Evolutionary conservation across 257 asterid genomes (phyloP), one percentile per base, ranked within the genome.

Genomic region (Linderniella brevidens): DNA sequence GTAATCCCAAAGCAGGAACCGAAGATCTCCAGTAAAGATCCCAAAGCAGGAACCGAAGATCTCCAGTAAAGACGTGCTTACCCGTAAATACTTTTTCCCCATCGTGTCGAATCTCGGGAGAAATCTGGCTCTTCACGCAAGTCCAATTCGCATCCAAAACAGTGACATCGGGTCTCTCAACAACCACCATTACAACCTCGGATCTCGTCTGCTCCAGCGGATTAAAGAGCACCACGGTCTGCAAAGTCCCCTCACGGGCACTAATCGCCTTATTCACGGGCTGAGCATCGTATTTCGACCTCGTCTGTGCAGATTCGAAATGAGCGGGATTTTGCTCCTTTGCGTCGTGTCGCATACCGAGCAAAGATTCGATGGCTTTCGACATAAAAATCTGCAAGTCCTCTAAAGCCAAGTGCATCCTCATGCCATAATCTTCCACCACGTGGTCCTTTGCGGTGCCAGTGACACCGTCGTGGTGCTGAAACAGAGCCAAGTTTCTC

Each of bases 401-500:
- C 12, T 76, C 81, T 68, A 85, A 63, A 64, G 93, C 92, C 67
- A 79, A 55, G 64, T 85, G 85, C 99, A 90, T 90, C 41, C 94
- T 71, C n/a, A 62, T 66, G 43, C 96, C 99, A 43, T 90, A 90
- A 65, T 90, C 99, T 61, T 71, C 70, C 45, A 85, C 88, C 49
- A 90, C 99, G 18, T 90, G 96, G 60, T 90, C 94, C 67, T 79
- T 85, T 7, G 92, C 96, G 10, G 99, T 85, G 49, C 99, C 96
- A 48, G 99, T 90, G 53, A 90, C 94, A 14, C 99, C 99, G 65
- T 85, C 99, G 52, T 90, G 99, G 63, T 90, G 96, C 76, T 90
- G 96, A 61, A 90, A 90, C 41, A 85, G 72, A 25, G 99, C 99
- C 43, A 81, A 59, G 61, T 90, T 90, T 63, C 96, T 67, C 65